phyloP scores from a whole-genome alignment of 192 early-diverging fungal species.

The Chytriomyces confervae region DNA sequence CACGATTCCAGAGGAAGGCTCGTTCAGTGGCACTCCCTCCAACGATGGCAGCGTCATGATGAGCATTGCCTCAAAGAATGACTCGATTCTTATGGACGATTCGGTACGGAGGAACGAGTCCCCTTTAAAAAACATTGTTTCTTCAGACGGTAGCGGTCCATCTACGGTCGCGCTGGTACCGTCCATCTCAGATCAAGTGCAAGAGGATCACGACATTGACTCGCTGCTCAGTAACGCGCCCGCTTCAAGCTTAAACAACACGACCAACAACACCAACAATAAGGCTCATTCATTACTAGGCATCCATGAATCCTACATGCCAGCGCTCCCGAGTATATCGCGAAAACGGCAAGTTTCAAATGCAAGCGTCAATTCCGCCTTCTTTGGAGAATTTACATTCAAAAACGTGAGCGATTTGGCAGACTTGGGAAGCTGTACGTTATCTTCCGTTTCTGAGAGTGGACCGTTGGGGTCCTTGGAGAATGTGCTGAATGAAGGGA shows the following conservation, averaged over 20 bases:
- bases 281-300: constrained; percentile 26
- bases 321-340: background rate
- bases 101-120: too few relatives aligned
- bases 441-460: background rate
- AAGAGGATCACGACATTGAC: background rate
- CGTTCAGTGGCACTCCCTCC: background rate
- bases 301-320: background rate
- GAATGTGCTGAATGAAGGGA: too few relatives aligned
- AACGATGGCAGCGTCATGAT: too few relatives aligned
- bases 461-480: background rate
- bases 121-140: too few relatives aligned
- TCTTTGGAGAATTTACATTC: constrained; percentile 57
- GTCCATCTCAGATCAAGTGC: too few relatives aligned
- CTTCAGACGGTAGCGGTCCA: too few relatives aligned
- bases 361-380: constrained; percentile 30
- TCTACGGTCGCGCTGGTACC: too few relatives aligned
- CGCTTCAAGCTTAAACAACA: background rate
- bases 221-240: background rate
- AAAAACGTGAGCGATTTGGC: constrained; percentile 53
- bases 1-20: background rate
- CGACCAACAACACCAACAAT: background rate
- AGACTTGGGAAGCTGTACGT: constrained; percentile 30
- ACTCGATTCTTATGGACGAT: too few relatives aligned
- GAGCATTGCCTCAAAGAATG: too few relatives aligned
- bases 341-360: constrained; percentile 26